phyloP scores from a whole-genome alignment of 192 early-diverging fungal species.

The Coemansia sp. region DNA sequence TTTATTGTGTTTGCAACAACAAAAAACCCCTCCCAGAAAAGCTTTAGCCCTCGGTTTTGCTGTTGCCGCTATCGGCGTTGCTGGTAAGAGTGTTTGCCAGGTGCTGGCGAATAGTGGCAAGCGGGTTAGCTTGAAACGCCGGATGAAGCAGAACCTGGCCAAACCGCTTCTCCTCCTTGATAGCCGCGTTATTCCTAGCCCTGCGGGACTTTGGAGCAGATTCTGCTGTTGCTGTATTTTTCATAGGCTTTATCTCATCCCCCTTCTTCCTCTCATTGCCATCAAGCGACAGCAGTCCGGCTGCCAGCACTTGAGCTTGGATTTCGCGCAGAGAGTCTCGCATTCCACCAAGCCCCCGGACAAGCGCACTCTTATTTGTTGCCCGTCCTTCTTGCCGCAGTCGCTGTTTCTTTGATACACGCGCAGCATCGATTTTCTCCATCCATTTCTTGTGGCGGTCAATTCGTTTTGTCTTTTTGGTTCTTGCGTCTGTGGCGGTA shows the following conservation, averaged over 20 bases:
- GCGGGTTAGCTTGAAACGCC: slow-evolving; percentile 68
- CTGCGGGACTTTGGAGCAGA: slow-evolving; percentile 38
- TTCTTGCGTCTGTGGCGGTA: neutral
- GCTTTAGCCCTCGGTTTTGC: neutral
- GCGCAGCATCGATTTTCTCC: slow-evolving; percentile 61
- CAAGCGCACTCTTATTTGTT: slow-evolving; percentile 53
- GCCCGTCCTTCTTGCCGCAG: slow-evolving; percentile 42
- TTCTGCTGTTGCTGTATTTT: neutral
- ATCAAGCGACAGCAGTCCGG: slow-evolving; percentile 20
- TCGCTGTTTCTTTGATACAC: slow-evolving; percentile 54
- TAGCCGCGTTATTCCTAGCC: slow-evolving; percentile 63
- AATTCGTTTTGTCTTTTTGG: slow-evolving; percentile 60
- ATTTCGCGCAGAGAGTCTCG: slow-evolving; percentile 39
- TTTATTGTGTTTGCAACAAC: too few species aligned
- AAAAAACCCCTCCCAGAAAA: neutral
- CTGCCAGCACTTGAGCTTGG: slow-evolving; percentile 20
- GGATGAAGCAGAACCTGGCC: slow-evolving; percentile 71
- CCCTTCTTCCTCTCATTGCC: neutral
- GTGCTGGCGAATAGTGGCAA: slow-evolving; percentile 73
- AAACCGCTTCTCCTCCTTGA: slow-evolving; percentile 71
- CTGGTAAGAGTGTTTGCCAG: slow-evolving; percentile 66
- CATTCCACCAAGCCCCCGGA: slow-evolving; percentile 57
- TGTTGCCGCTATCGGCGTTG: neutral
- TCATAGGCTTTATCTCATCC: neutral
- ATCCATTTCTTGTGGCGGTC: slow-evolving; percentile 64